These are phyloP conservation scores for Davidsoniella neocaledoniae DNA, from an alignment of 2,329 filamentous ascomycete species.

Conservation along the genomic window DNA sequence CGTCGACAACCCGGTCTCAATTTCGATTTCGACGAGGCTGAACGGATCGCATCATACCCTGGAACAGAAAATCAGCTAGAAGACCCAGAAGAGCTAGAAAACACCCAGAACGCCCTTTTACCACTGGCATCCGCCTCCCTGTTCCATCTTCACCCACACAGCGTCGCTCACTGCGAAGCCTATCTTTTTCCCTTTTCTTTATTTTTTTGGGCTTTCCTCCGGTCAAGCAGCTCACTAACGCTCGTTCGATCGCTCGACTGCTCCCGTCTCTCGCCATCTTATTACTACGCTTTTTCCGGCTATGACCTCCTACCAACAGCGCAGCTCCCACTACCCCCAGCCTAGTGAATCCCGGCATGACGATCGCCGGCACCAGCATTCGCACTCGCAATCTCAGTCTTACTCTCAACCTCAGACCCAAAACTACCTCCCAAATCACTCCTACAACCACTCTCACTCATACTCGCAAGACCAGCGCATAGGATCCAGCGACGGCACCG, in stretches of 20 bases:
- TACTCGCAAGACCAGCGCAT: constrained; percentile 31
- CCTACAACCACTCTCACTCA: constrained; percentile 17
- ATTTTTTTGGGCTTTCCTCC: too few species aligned
- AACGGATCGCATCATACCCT: not conserved
- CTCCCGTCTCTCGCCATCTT: too few species aligned
- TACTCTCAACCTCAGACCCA: not conserved
- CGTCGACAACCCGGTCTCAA: not conserved
- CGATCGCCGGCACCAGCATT: constrained; percentile 9
- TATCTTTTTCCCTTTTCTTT: too few species aligned
- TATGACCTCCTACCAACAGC: constrained; percentile 12
- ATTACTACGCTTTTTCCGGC: not conserved
- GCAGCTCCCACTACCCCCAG: constrained; percentile 10
- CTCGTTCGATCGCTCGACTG: too few species aligned
- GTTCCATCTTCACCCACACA: too few species aligned
- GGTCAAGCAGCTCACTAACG: too few species aligned
- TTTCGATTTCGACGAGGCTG: not conserved
- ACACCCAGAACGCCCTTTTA: too few species aligned
- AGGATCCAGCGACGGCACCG: constrained; percentile 74
- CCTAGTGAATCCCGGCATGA: constrained; percentile 8
- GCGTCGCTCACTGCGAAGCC: too few species aligned
- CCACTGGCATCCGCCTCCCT: too few species aligned
- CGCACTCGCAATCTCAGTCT: constrained; percentile 6
- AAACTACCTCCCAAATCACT: constrained; percentile 17
- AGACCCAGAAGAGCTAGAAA: too few species aligned
- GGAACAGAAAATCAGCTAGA: not conserved